These are phyloP conservation scores for Fremontodendron californicum DNA, from an alignment of 345 rosid species.

Conservation along the genomic window DNA sequence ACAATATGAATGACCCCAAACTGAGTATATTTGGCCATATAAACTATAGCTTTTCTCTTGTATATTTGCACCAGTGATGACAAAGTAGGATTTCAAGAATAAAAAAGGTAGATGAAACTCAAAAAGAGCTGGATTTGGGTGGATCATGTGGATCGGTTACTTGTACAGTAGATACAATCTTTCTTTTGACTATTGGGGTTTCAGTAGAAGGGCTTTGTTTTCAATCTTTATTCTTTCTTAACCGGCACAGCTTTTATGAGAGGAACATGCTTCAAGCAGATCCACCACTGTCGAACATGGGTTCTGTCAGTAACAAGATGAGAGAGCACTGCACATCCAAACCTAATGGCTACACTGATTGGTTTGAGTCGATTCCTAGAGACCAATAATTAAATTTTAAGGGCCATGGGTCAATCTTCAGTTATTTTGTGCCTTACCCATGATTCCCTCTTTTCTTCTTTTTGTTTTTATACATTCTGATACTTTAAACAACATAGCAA, in stretches of 20 bases:
- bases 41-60: too few species aligned
- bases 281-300: constrained; percentile 24
- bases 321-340: constrained; percentile 7
- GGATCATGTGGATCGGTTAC: too few species aligned
- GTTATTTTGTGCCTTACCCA: neutral
- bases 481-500: neutral
- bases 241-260: constrained; percentile 12
- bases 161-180: neutral
- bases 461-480: neutral
- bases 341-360: constrained; percentile 12
- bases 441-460: neutral
- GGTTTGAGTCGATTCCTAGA: constrained; percentile 8
- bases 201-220: neutral
- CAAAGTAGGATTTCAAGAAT: neutral
- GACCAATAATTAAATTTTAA: neutral
- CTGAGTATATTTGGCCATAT: too few species aligned
- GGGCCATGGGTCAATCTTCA: constrained; percentile 16
- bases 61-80: too few species aligned
- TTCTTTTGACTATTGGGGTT: neutral
- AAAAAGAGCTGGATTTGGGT: neutral
- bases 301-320: constrained; percentile 22
- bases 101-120: neutral
- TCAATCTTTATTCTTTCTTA: neutral
- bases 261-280: constrained; percentile 16
- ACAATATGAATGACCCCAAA: too few species aligned